Evolutionary conservation across 345 rosid genomes (phyloP), one percentile per base, ranked within the genome.

Genomic region (Eucalyptus sp.): DNA sequence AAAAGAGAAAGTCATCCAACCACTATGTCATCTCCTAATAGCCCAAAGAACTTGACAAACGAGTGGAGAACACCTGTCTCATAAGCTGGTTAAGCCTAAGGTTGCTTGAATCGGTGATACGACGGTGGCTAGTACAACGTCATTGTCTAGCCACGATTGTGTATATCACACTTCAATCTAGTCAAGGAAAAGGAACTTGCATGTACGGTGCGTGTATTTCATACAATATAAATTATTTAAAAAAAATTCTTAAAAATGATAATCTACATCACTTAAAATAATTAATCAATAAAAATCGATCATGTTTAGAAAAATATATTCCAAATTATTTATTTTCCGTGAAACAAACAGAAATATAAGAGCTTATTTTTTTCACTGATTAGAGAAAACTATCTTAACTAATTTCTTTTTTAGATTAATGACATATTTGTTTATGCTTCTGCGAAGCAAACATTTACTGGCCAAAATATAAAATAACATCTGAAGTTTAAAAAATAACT

Each of bases 261-360:
- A 6, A 3, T 4, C 3, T 3, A 0, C 25, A 58, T 25, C 13
- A 0, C n/a, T 58, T 52, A 1, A 52, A 52, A 7, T 52, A 56
- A 56, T 18, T 56, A 56, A 2, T 10, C 13, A 56, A 10, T 56
- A 22, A 56, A 56, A 56, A 56, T 9, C 6, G 0, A 56, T 8
- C 62, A 56, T 56, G 29, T 56, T 24, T 56, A 10, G 20, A 56
- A 56, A 24, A 56, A 22, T 4, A 56, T 56, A 56, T 56, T 56
- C 8, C 13, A 56, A 56, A 24, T 24, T 4, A 56, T 56, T 4
- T 24, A 1, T 56, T 56, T 56, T 24, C 1, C 1, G 1, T 24
- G 0, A 56, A 56, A 56, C 3, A 56, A 24, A 56, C 0, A 56
- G 0, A 56, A 2, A 22, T 56, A 24, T 24, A 22, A 0, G 0